These are phyloP conservation scores for Licmophora abbreviata DNA, from an alignment of 108 stramenopile species.

Conservation along the genomic window DNA sequence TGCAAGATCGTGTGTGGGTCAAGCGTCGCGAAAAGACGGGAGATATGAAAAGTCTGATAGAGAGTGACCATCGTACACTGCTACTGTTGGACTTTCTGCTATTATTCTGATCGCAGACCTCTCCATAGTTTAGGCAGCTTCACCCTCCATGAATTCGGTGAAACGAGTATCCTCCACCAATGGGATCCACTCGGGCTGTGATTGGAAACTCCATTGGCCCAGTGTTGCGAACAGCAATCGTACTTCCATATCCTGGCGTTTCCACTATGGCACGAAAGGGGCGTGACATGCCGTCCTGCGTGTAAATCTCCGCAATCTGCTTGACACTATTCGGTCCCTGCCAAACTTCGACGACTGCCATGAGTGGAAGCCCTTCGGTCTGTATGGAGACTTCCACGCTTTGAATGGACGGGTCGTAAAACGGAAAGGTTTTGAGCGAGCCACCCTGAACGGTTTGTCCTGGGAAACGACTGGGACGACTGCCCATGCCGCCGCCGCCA, in stretches of 20 bases:
- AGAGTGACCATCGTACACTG: too few relatives aligned
- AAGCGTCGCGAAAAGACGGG: too few relatives aligned
- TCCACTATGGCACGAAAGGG: conserved; percentile 44
- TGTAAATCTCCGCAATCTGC: conserved; percentile 27
- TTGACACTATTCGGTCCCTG: conserved; percentile 11
- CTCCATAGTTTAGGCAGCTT: too few relatives aligned
- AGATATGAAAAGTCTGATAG: too few relatives aligned
- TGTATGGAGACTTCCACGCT: background rate
- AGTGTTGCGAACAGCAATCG: background rate
- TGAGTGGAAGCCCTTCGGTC: conserved; percentile 12
- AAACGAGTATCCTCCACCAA: too few relatives aligned
- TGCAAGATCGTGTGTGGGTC: too few relatives aligned
- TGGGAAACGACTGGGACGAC: background rate
- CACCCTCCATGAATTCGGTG: too few relatives aligned
- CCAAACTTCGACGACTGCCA: conserved; percentile 16
- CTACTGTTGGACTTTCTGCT: too few relatives aligned
- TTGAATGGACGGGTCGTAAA: background rate
- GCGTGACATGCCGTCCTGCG: conserved; percentile 39
- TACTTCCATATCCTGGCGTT: conserved; percentile 18
- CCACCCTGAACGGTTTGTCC: background rate
- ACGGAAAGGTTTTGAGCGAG: background rate
- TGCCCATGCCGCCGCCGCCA: too few relatives aligned
- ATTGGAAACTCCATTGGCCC: conserved; percentile 1
- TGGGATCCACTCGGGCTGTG: too few relatives aligned
- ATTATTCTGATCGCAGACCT: too few relatives aligned